Base-by-base conservation (phyloP, 768 basidiomycete species). In the Mycena rosella region DNA sequence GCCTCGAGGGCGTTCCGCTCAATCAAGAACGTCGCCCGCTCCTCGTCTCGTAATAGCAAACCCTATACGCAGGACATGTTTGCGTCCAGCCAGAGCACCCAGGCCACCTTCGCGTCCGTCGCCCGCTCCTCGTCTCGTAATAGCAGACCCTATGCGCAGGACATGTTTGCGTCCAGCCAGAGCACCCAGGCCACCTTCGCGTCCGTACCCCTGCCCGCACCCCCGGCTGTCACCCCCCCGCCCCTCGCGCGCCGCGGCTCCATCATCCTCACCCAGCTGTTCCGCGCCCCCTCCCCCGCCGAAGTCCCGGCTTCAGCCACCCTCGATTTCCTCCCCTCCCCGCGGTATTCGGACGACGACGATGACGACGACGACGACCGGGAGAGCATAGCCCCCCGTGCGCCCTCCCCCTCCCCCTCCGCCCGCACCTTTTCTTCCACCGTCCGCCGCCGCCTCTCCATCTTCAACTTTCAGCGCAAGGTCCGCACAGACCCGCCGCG, bases 1-100 rank as follows among this genome's bases (percentile, higher is more conserved):
- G 87, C 87, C 7, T 84, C 82, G 36, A 81, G 79, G 69, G 85
- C 83, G 17, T 78, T 88, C 27, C 78, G 73, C 61, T 85, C 84
- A 45, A 80, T 87, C 22, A 86, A 79, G 75, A 85, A 80, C 59
- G 74, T 79, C 17, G 79, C 72, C 44, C 65, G 65, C 20, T 61
- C 54, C 26, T 65, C 67, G 30, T 73, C 77, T 27, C 74, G 42
- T 3, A 44, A 74, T 74, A 42, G 67, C 71, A 82, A 76, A 69
- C 74, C 81, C n/a, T 80, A 79, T 60, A 78, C 78, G 20, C 82
- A 81, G 74, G 81, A 86, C 14, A 62, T 74, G 38, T 75, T 75
- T 57, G 65, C 73, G 44, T 69, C 70, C 44, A 73, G 78, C 57
- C 77, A 75, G 77, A 74, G 64, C 75, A 49, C 77, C 74, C 47